Conservation (phyloP, 2,329 filamentous ascomycete genomes). For the Tolypocladium album region DNA sequence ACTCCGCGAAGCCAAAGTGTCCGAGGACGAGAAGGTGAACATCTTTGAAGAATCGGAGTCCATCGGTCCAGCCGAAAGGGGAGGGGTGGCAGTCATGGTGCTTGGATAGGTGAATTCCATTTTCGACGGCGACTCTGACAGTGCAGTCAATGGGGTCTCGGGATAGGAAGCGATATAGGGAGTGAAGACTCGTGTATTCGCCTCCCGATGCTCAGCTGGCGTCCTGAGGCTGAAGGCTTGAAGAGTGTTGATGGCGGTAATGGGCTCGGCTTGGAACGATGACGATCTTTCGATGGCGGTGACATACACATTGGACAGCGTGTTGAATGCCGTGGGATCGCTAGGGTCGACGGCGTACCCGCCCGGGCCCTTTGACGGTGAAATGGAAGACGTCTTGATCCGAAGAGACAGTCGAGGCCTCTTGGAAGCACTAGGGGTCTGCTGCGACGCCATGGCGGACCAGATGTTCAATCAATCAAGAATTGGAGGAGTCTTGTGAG, state of each 20-base stretch:
- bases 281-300: slow-evolving; percentile 50
- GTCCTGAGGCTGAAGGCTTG: slow-evolving; percentile 19
- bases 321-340: slow-evolving; percentile 55
- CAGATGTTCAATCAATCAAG: background rate
- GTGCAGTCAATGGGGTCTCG: slow-evolving; percentile 43
- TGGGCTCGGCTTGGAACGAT: slow-evolving; percentile 32
- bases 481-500: background rate
- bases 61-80: slow-evolving; percentile 41
- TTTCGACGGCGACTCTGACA: slow-evolving; percentile 35
- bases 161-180: slow-evolving; percentile 36
- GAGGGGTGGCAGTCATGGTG: slow-evolving; percentile 49
- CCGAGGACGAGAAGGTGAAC: slow-evolving; percentile 35
- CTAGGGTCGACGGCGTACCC: slow-evolving; percentile 35
- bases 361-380: slow-evolving; percentile 22
- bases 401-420: slow-evolving; percentile 47
- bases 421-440: slow-evolving; percentile 19
- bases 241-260: slow-evolving; percentile 37
- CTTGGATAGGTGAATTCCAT: slow-evolving; percentile 39
- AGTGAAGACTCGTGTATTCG: slow-evolving; percentile 25
- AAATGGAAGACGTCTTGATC: slow-evolving; percentile 33
- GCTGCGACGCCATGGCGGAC: slow-evolving; percentile 13
- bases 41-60: slow-evolving; percentile 28
- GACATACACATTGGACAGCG: slow-evolving; percentile 54
- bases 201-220: slow-evolving; percentile 18
- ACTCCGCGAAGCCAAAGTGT: slow-evolving; percentile 12